These are phyloP conservation scores for Colletotrichum gloeosporioides DNA, from an alignment of 2,329 filamentous ascomycete genomes.

Conservation along the genomic window DNA sequence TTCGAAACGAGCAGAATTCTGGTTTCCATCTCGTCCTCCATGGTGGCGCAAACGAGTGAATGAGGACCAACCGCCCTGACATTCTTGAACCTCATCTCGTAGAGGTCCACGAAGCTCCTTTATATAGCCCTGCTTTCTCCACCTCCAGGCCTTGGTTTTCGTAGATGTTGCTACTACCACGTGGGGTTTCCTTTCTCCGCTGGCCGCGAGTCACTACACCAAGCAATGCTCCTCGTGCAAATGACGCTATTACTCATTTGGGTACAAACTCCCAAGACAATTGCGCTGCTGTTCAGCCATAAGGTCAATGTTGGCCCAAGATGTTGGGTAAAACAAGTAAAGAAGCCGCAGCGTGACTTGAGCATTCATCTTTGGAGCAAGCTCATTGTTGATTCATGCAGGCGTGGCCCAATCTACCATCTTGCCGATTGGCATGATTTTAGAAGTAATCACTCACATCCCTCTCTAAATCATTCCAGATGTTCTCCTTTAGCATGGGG, in stretches of 20 bases:
- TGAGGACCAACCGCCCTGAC: background rate
- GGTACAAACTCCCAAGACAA: accelerated
- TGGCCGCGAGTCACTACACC: background rate
- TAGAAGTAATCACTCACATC: background rate
- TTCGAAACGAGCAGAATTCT: background rate
- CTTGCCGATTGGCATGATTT: background rate
- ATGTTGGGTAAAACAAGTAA: background rate
- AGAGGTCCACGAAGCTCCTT: background rate
- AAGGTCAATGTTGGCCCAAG: accelerated
- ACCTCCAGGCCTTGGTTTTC: background rate
- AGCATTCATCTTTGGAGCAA: background rate
- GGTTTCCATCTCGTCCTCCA: background rate
- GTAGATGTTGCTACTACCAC: background rate
- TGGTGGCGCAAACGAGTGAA: background rate
- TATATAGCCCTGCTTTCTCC: background rate
- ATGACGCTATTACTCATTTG: background rate
- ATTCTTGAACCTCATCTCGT: background rate
- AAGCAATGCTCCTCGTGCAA: background rate
- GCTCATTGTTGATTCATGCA: background rate
- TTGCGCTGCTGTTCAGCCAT: accelerated
- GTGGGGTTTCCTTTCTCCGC: background rate
- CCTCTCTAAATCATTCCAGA: background rate
- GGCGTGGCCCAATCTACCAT: background rate
- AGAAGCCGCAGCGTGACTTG: background rate
- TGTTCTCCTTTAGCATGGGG: background rate